These are phyloP conservation scores for Ceratocystis cacaofunesta DNA, from an alignment of 2,329 filamentous ascomycete species.

Conservation along the genomic window DNA sequence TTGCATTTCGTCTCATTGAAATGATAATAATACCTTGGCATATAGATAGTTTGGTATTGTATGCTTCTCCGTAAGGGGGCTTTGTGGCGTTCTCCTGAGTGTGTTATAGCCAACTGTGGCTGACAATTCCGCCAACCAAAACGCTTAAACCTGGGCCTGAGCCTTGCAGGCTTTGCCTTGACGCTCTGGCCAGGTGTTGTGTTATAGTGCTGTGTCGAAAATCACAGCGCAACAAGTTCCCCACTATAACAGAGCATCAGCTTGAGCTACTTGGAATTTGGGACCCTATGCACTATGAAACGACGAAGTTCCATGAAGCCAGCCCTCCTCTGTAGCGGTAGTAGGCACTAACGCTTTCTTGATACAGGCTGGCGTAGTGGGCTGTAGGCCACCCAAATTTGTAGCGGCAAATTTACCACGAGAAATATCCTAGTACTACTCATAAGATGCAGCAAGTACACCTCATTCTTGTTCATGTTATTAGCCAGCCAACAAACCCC, in stretches of 20 bases:
- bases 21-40: background rate
- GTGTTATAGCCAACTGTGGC: background rate
- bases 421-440: too few species aligned
- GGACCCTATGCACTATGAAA: too few species aligned
- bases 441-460: background rate
- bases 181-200: slow-evolving; percentile 1
- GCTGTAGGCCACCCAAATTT: too few species aligned
- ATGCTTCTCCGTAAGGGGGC: background rate
- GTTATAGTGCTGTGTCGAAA: background rate
- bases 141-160: background rate
- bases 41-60: background rate
- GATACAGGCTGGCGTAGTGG: too few species aligned
- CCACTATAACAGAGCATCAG: background rate
- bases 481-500: background rate
- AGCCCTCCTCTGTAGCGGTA: too few species aligned
- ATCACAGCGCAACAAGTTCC: background rate
- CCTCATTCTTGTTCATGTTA: background rate
- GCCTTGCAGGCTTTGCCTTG: background rate
- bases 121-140: background rate
- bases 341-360: too few species aligned
- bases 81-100: background rate
- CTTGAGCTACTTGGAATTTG: too few species aligned
- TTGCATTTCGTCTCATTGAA: too few species aligned
- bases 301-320: too few species aligned
- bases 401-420: too few species aligned